Base-by-base conservation (phyloP, 2,329 filamentous ascomycete genomes). In the Ophiostoma fasciatum region DNA sequence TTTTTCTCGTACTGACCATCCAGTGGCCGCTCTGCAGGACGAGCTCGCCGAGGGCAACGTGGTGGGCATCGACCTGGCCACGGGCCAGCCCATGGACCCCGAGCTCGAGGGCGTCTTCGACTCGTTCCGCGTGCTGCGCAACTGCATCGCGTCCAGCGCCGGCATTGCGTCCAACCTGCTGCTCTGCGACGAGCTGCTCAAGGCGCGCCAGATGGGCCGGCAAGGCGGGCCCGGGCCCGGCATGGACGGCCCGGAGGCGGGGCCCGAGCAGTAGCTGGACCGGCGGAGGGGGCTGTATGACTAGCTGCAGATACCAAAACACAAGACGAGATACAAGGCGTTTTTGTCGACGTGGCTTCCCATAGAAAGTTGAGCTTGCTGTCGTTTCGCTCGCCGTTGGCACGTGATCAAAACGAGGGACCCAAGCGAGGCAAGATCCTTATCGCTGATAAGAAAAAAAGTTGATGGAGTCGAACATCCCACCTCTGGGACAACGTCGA, bases 111-210 rank as follows among this genome's bases (percentile, higher is more conserved):
- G 90, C 49, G 80, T 98, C 8, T 98, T 82, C 56, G 90, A 98
- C 57, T 94, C 87, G 12, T 98, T 92, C 74, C 74, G 90, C 40
- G 90, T 98, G 25, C 60, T 98, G 49, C 74, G 90, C 48, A 96
- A 96, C 64, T 85, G 79, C 56, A 76, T 98, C 44, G 85, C 90
- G 4, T 94, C 87, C 23, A 90, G 85, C 57, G 81, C 88, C 19
- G 84, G 90, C 44, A 98, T 98, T 52, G 88, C 90, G 6, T 88
- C 83, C 9, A 98, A 98, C 62, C 66, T 98, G 45, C 65, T 98
- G 46, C 71, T 98, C 33, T 98, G 90, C 52, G 90, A 98, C 52
- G 90, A 98, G 68, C 71, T 98, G 65, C 67, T 98, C 50, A 98
- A 98, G 70, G 90, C 90, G 42, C 73, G 90, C 56, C 88, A 98